Base-by-base conservation (phyloP, 192 early-diverging fungal genomes). In the Backusella parvicylindrica region DNA sequence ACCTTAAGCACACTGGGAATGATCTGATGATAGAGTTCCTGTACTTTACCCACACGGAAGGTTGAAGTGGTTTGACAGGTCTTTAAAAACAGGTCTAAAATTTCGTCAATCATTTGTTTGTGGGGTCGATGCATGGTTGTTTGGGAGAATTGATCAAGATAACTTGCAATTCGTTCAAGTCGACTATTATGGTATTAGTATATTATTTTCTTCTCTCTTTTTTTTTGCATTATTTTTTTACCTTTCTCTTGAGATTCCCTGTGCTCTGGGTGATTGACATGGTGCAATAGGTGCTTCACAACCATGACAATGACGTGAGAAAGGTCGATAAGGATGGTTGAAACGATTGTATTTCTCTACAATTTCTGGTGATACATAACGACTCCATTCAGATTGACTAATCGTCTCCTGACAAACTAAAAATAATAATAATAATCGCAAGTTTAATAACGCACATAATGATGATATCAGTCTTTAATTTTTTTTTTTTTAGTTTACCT, bases 241-340 rank as follows among this genome's bases (percentile, higher is more conserved):
- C 75, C 43, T 70, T 70, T 76, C 75, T 35, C 66, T 37, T 28
- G 75, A 70, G 15, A 70, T 28, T 18, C 53, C 68, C 32, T 76
- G 67, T 2, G 33, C 16, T 21, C 37, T 37, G 8, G 75, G 75
- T 28, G 74, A 72, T 47, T 60, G 37, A 50, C 81, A 83, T 33
- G 85, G 77, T 13, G 76, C 76, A 36, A 85, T 75, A 36, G 83
- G 79, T 8, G 75, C 67, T 13, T 82, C 86, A 64, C 88, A 89
- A 18, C 70, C 75, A 11, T 65, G 66, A 72, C 88, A 89, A 76
- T 83, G 82, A 0, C 88, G 70, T 16, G 83, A 81, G 53, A 87
- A 89, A 1, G 86, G 81, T 3, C 86, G 75, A 23, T 89, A 89
- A 2, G 88, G 88, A 49, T 86, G 85, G 69, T 89, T 89, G 71